Evolutionary conservation across 108 stramenopile genomes (phyloP), one percentile per base, ranked within the genome.

Genomic region (Epithemia pelagica): DNA sequence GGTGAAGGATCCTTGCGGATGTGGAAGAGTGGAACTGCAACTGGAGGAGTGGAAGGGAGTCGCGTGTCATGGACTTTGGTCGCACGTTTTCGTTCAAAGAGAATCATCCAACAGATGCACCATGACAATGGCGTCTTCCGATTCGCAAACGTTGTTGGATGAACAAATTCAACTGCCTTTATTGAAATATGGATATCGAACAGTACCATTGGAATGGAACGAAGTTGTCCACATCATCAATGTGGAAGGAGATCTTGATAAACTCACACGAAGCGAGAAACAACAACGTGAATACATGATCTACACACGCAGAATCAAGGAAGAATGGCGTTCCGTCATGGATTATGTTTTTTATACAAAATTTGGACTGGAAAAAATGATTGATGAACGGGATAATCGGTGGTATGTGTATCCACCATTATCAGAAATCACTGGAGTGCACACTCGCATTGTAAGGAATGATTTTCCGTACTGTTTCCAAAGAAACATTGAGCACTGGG

Each of bases 401-500:
- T 64, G 46, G 52, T 24, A 28, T 2, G 25, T 28, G 3, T 31
- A 31, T 61, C 59, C 59, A 24, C 30, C 60, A 1, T 23, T 33
- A 18, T 33, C 30, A 25, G 58, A 60, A 21, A 8, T 18, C 31
- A 60, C 23, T 31, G 26, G 21, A 32, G 20, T 37, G 0, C 58
- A 46, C 23, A 76, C 24, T n/a, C 32, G 61, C 37, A 53, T 91
- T 24, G 74, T 84, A 3, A 65, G 22, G 15, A 91, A 91, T 57
- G 85, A 91, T 66, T 91, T 83, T 63, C 90, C 87, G 0, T 91
- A 91, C 46, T 84, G 78, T 56, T 70, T 83, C 0, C 74, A 70
- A 19, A 69, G 64, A 1, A 65, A 72, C 26, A 78, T 91, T 57
- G 69, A 80, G n/a, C 90, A 91, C 62, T 87, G 78, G 71, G 78